Conservation (phyloP, 2,329 filamentous ascomycete species). For the Colletotrichum filicis region DNA sequence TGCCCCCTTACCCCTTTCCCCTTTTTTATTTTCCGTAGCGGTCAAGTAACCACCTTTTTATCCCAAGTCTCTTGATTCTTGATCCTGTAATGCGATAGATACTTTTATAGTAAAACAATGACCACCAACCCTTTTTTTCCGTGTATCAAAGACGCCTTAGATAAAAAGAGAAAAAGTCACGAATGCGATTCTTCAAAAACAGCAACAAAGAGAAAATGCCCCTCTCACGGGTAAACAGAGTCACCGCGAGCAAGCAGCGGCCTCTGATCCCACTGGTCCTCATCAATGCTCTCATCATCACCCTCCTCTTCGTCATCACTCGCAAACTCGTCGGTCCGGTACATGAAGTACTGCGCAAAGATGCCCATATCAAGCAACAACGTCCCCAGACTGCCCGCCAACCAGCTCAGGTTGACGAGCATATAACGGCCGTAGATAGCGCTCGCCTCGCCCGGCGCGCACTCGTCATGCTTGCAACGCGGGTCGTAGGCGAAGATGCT, state of each 20-base stretch:
- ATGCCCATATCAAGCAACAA: conserved; percentile 86
- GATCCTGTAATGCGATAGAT: conserved; percentile 16
- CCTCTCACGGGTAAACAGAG: conserved; percentile 20
- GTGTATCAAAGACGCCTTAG: conserved; percentile 2
- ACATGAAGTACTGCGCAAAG: conserved; percentile 92
- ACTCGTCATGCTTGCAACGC: conserved; percentile 66
- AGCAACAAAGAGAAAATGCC: background rate
- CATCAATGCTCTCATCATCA: conserved; percentile 43
- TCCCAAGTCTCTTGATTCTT: background rate
- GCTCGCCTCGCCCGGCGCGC: conserved; percentile 72
- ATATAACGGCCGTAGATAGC: conserved; percentile 83
- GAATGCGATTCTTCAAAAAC: background rate
- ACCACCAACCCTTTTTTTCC: background rate
- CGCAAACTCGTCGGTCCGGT: conserved; percentile 63
- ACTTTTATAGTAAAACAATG: background rate
- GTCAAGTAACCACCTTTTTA: background rate
- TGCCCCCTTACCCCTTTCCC: background rate
- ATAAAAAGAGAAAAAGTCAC: background rate
- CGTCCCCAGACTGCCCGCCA: conserved; percentile 89
- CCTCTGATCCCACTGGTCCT: conserved; percentile 50
- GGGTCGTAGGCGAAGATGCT: conserved; percentile 93
- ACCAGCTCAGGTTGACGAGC: conserved; percentile 89
- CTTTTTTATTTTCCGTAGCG: conserved; percentile 17
- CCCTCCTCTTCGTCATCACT: conserved; percentile 40
- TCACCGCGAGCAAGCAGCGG: conserved; percentile 39